These are phyloP conservation scores for Penstemon barbatus DNA, from an alignment of 257 asterid genomes.

Conservation along the genomic window DNA sequence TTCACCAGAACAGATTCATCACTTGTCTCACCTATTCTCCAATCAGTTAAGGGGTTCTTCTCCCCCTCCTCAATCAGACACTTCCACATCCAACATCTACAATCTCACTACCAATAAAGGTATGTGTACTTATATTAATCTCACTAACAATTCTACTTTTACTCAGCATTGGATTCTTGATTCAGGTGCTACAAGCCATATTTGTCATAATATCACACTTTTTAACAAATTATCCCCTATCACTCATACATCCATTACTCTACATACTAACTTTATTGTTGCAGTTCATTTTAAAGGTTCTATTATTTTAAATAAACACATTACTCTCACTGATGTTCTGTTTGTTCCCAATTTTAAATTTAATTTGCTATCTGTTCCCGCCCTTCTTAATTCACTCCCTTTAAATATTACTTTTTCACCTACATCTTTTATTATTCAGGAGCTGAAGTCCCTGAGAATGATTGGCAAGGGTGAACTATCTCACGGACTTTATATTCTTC, in stretches of 20 bases:
- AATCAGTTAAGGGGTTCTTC: too few relatives aligned
- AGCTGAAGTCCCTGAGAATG: background rate
- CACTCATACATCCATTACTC: too few relatives aligned
- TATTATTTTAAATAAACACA: background rate
- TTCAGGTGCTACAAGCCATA: background rate
- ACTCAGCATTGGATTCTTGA: background rate
- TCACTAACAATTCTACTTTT: too few relatives aligned
- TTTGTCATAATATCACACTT: too few relatives aligned
- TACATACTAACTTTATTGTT: background rate
- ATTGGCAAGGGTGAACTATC: background rate
- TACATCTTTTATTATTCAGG: background rate
- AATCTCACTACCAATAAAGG: too few relatives aligned
- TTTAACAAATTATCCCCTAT: too few relatives aligned
- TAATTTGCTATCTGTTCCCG: background rate
- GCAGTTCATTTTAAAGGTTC: background rate
- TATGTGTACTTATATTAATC: too few relatives aligned
- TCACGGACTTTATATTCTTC: background rate
- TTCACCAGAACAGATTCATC: background rate
- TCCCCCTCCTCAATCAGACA: background rate
- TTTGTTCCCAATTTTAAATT: background rate
- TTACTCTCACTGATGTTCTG: background rate
- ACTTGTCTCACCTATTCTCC: too few relatives aligned
- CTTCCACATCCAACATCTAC: background rate
- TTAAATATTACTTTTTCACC: too few relatives aligned
- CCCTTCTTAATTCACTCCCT: too few relatives aligned